Percentiles rank a stretch among this genome's conserved stretches.
Evolutionary conservation across 2,329 filamentous ascomycete species (phyloP).

Genomic region (Fusarium sp.): DNA sequence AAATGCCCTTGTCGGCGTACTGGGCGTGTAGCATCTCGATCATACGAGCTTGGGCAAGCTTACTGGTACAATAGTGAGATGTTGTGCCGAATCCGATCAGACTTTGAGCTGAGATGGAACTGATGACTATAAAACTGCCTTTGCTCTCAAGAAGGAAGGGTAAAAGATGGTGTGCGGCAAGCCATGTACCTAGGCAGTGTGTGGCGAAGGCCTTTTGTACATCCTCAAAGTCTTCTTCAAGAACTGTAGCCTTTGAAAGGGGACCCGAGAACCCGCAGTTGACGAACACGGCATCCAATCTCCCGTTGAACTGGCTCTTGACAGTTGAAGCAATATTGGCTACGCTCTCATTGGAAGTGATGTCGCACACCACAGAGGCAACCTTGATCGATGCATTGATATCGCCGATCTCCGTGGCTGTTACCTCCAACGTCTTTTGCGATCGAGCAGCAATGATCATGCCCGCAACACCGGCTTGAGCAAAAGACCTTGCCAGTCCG

Average conservation of each 20-base stretch:
- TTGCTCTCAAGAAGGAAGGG: neutral
- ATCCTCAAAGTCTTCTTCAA: slow-evolving; percentile 1
- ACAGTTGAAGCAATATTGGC: neutral
- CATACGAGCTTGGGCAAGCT: slow-evolving; percentile 6
- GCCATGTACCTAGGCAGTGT: slow-evolving; percentile 9
- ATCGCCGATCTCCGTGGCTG: fast-evolving
- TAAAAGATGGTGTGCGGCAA: neutral
- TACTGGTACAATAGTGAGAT: slow-evolving; percentile 10
- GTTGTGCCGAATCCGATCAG: slow-evolving; percentile 12
- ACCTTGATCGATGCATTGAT: neutral
- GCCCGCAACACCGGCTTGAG: neutral
- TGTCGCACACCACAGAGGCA: neutral
- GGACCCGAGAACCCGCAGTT: slow-evolving; percentile 11
- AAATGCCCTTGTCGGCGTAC: neutral
- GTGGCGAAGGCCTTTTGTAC: neutral
- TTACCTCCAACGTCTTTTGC: neutral
- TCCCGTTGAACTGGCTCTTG: neutral
- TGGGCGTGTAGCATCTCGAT: neutral
- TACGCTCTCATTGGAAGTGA: neutral
- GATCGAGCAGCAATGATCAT: slow-evolving; percentile 6
- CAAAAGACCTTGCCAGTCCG: neutral
- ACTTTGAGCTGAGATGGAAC: neutral
- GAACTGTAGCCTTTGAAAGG: neutral
- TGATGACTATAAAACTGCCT: slow-evolving; percentile 9
- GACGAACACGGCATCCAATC: neutral